These are phyloP conservation scores for Blyttiomyces sp. DNA, from an alignment of 371 early-diverging fungal genomes.

Conservation along the genomic window DNA sequence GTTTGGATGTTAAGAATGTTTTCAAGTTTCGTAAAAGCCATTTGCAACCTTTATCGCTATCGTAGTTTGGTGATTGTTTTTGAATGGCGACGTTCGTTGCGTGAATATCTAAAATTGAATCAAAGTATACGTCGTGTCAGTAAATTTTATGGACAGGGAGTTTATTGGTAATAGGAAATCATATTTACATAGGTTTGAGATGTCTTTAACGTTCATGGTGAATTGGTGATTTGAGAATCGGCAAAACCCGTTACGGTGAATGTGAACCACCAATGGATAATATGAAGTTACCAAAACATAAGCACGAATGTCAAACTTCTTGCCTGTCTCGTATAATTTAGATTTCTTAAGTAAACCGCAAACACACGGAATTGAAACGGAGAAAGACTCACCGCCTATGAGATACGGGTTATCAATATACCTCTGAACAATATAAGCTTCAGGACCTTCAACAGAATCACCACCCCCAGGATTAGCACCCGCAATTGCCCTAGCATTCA, in stretches of 20 bases:
- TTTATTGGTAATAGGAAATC: not conserved
- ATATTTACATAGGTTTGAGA: slow-evolving; percentile 51
- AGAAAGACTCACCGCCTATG: slow-evolving; percentile 43
- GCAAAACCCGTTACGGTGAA: slow-evolving; percentile 60
- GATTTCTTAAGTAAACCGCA: not conserved
- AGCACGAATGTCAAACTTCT: slow-evolving; percentile 56
- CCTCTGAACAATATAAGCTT: slow-evolving; percentile 60
- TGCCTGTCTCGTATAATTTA: slow-evolving; percentile 29
- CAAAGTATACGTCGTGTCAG: too few relatives aligned
- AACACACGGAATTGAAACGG: not conserved
- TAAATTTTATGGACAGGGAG: too few relatives aligned
- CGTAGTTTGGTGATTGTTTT: slow-evolving; percentile 55
- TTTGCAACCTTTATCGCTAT: slow-evolving; percentile 53
- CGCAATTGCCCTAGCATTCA: slow-evolving; percentile 11
- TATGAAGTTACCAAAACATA: slow-evolving; percentile 59
- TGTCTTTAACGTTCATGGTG: slow-evolving; percentile 56
- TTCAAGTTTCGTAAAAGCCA: slow-evolving; percentile 58
- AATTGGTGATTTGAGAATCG: slow-evolving; percentile 55
- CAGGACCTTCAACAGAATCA: slow-evolving; percentile 35
- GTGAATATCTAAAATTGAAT: slow-evolving; percentile 45
- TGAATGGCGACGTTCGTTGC: slow-evolving; percentile 64
- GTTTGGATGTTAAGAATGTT: slow-evolving; percentile 41
- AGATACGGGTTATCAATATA: slow-evolving; percentile 59
- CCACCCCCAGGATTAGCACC: slow-evolving; percentile 19
- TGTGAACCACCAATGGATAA: slow-evolving; percentile 52